Base-by-base conservation (phyloP, 495 filamentous ascomycete genomes). In the Pseudoneurospora amorphoporcata region DNA sequence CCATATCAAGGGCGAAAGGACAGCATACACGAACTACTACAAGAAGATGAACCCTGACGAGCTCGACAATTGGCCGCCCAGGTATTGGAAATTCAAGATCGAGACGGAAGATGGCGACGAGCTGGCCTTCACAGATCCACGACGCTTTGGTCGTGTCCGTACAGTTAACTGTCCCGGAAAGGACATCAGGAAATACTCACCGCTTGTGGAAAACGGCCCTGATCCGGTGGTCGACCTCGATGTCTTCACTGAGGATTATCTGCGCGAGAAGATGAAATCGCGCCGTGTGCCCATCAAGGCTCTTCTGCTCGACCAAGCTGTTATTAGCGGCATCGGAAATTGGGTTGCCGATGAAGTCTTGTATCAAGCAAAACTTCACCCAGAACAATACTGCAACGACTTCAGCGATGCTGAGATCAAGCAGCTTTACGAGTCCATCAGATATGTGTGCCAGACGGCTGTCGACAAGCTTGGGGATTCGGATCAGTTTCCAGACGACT, bases 331-430 rank as follows among this genome's bases (percentile, higher is more conserved):
- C 6, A 92, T 99, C 68, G 95, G 95, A 3, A 98, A 98, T 76
- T 98, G 95, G 95, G 94, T 99, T 75, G 94, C 89, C 0, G 95
- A 99, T 77, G 95, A 99, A 75, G 90, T 97, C 39, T 79, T 99
- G 38, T 98, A 92, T 76, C 88, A 97, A 75, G 90, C 94, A 6
- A 90, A 87, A 71, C 87, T 98, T 17, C 95, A 99, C 73, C 95
- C 95, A 0, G 95, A 97, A 79, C 92, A 95, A 74, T 95, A 94
- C 81, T 92, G 91, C 80, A 90, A 98, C 76, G 93, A 92, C 9
- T 89, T 99, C 75, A 84, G 77, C 72, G 87, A 91, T 65, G 87
- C 83, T 6, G 91, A 97, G 78, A 87, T 95, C 72, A 87, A 87
- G 74, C 83, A 83, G 37, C 84, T 99, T 9, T 89, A 95, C 80